Evolutionary conservation across 371 early-diverging fungal genomes (phyloP).

Genomic region (Saksenaea oblongispora): DNA sequence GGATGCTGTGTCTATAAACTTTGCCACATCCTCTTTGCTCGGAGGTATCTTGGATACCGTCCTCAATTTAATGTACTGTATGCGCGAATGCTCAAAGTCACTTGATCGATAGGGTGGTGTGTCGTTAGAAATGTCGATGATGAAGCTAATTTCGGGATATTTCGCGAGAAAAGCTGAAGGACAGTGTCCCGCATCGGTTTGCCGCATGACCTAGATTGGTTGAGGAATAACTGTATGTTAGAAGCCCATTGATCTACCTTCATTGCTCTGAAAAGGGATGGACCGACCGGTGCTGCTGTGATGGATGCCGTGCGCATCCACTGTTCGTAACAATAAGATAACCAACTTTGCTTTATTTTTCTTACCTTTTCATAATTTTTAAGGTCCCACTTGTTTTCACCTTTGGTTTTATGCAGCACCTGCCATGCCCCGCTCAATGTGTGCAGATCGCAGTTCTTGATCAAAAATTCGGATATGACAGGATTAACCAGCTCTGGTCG

Average conservation of each 20-base stretch:
- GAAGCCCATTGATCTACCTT: conserved; percentile 28
- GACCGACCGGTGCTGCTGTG: conserved; percentile 49
- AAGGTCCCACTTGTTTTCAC: conserved; percentile 70
- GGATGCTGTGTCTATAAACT: conserved; percentile 54
- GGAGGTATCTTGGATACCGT: conserved; percentile 75
- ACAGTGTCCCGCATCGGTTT: conserved; percentile 65
- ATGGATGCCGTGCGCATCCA: conserved; percentile 62
- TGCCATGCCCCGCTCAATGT: conserved; percentile 67
- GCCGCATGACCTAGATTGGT: conserved; percentile 59
- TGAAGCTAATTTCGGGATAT: conserved; percentile 64
- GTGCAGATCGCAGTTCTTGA: conserved; percentile 60
- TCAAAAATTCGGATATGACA: conserved; percentile 64
- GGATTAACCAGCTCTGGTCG: conserved; percentile 67
- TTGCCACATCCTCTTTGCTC: conserved; percentile 53
- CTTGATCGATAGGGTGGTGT: conserved; percentile 66
- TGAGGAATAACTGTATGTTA: neutral
- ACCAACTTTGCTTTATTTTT: neutral
- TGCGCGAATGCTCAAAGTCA: conserved; percentile 61
- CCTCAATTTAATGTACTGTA: conserved; percentile 63
- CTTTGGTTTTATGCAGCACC: conserved; percentile 53
- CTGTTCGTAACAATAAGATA: conserved; percentile 11
- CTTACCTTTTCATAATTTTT: conserved; percentile 70
- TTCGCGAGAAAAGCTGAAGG: conserved; percentile 62
- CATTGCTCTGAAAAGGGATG: conserved; percentile 61
- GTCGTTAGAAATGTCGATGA: conserved; percentile 56